phyloP scores from a whole-genome alignment of 805 yeast species.

The Starmerella scarabaei region DNA sequence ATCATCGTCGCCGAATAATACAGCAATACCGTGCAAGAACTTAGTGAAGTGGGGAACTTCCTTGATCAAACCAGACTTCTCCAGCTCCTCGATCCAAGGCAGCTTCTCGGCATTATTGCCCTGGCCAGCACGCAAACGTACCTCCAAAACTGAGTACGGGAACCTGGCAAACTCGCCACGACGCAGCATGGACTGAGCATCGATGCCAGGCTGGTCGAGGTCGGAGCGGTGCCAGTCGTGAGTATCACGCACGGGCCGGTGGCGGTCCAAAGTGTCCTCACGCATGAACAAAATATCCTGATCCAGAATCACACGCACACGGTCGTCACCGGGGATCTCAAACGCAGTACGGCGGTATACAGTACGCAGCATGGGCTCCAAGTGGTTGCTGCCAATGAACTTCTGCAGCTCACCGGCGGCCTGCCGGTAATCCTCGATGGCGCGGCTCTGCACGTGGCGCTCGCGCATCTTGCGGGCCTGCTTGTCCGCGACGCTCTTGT shows the following conservation, averaged over 20 bases:
- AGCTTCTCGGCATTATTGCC: constrained; percentile 28
- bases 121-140: constrained; percentile 41
- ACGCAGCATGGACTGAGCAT: constrained; percentile 61
- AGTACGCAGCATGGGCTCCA: constrained; percentile 80
- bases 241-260: constrained; percentile 83
- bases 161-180: constrained; percentile 75
- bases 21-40: constrained; percentile 84
- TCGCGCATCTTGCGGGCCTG: constrained; percentile 49
- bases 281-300: constrained; percentile 77
- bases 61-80: constrained; percentile 70
- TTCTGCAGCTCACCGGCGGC: constrained; percentile 49
- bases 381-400: constrained; percentile 48
- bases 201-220: constrained; percentile 58
- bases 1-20: constrained; percentile 79
- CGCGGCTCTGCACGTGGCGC: constrained; percentile 42
- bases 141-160: constrained; percentile 70
- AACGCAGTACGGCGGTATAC: constrained; percentile 86
- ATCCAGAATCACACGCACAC: constrained; percentile 80
- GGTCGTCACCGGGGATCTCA: constrained; percentile 95
- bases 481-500: constrained; percentile 35
- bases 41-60: constrained; percentile 91
- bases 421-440: constrained; percentile 39
- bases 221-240: constrained; percentile 83
- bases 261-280: constrained; percentile 76
- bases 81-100: constrained; percentile 75